These are phyloP conservation scores for Davidsoniella virescens DNA, from an alignment of 2,329 filamentous ascomycete genomes.

Conservation along the genomic window DNA sequence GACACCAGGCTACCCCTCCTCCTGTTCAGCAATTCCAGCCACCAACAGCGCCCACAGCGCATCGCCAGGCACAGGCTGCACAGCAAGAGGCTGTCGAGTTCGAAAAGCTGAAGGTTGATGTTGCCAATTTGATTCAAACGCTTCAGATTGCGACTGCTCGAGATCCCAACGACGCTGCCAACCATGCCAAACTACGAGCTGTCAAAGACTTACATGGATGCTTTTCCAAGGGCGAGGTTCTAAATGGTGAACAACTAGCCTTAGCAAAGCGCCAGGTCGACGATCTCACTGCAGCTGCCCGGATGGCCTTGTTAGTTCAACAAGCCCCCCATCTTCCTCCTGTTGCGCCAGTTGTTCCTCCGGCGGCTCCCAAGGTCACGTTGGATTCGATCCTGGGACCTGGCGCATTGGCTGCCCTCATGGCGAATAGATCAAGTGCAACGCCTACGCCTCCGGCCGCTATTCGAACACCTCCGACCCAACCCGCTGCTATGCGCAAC, in stretches of 20 bases:
- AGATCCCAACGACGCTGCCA: constrained; percentile 58
- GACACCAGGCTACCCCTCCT: neutral
- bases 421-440: constrained; percentile 29
- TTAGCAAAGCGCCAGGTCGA: constrained; percentile 75
- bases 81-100: constrained; percentile 31
- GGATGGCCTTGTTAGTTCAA: constrained; percentile 28
- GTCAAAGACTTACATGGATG: constrained; percentile 64
- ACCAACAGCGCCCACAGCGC: neutral
- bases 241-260: constrained; percentile 67
- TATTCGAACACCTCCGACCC: neutral
- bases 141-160: constrained; percentile 59
- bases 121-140: constrained; percentile 59
- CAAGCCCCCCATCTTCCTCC: constrained; percentile 20
- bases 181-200: constrained; percentile 67
- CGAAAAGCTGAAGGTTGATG: constrained; percentile 66
- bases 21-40: neutral
- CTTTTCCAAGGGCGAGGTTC: constrained; percentile 59
- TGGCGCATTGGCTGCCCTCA: constrained; percentile 41
- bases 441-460: neutral
- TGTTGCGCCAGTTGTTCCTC: constrained; percentile 16
- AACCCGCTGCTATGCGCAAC: constrained; percentile 26
- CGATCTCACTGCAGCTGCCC: constrained; percentile 52
- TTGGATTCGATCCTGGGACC: constrained; percentile 43
- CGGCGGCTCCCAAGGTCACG: constrained; percentile 22
- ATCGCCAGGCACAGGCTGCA: neutral